Conservation (phyloP, 441 rosid species). For the Euphorbia celastroides region DNA sequence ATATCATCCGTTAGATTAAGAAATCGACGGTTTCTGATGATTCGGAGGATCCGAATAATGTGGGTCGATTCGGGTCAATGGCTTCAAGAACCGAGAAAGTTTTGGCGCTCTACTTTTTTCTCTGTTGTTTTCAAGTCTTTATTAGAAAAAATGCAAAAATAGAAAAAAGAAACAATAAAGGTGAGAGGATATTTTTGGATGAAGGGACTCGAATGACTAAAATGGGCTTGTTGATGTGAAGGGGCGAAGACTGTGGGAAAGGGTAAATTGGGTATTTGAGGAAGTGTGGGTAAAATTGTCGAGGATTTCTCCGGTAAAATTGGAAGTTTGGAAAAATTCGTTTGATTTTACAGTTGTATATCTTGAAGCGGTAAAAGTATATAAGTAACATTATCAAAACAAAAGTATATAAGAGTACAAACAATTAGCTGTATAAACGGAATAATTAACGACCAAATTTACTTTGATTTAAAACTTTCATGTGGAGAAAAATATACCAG, state of each 20-base stretch:
- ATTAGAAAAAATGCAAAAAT: background rate
- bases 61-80: slow-evolving; percentile 10
- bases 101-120: slow-evolving; percentile 14
- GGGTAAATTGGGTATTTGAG: slow-evolving; percentile 7
- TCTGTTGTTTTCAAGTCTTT: slow-evolving; percentile 5
- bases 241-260: background rate
- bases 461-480: no score
- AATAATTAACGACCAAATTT: background rate
- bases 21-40: slow-evolving; percentile 34
- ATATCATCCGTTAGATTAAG: slow-evolving; percentile 37
- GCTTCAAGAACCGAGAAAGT: slow-evolving; percentile 3
- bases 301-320: slow-evolving; percentile 11
- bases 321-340: background rate
- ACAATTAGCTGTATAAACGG: background rate
- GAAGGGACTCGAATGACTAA: slow-evolving; percentile 19
- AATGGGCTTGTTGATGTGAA: background rate
- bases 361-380: slow-evolving; percentile 6
- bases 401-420: background rate
- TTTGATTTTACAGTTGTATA: background rate
- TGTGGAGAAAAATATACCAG: no score
- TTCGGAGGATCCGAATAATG: slow-evolving; percentile 15
- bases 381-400: background rate
- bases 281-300: background rate
- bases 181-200: slow-evolving; percentile 5
- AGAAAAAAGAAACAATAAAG: slow-evolving; percentile 15